Evolutionary conservation across 768 basidiomycete genomes (phyloP), one percentile per base, ranked within the genome.

Genomic region (Lentinula aciculospora): DNA sequence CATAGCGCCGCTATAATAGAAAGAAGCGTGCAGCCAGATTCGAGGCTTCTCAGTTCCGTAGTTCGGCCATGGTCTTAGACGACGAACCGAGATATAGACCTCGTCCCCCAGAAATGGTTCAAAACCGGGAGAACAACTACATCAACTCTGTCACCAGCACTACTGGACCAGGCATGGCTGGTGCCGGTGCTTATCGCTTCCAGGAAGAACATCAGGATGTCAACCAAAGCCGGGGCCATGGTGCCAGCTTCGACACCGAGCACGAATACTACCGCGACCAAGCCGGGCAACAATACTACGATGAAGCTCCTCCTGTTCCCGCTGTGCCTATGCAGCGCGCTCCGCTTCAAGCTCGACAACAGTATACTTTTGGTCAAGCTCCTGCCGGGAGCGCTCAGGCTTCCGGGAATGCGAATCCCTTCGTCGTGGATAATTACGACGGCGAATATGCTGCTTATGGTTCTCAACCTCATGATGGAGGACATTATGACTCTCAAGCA

Each of bases 41-140:
- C 19, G 44, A 57, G 40, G 56, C 56, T 28, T n/a, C 56, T 39
- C 56, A 57, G 46, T 57, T 57, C 45, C 56, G 56, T 23, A 29
- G 36, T 8, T 57, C 56, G 15, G 56, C 56, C 23, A 57, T 57
- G 56, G 19, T 57, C 28, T 17, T 57, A 32, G 56, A 57, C 32
- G 55, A 54, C 5, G 56, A 57, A 15, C 25, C 23, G 13, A 17
- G 17, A 13, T 31, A 31, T 8, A 31, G n/a, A 3, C 56, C 56
- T 57, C 56, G 56, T 36, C 56, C 56, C 15, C 46, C 32, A 5
- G 45, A 57, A 19, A 57, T 57, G 56, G 34, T 57, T 8, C 46
- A 46, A 21, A 57, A 57, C 34, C 13, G 56, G n/a, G 36, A 31
- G 19, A 57, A 57, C 34, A 57, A 47, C 23, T 56, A 29, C 40